These are phyloP conservation scores for Microbotryomycetes sp. DNA, from an alignment of 1,284 basidiomycete genomes.

Conservation along the genomic window DNA sequence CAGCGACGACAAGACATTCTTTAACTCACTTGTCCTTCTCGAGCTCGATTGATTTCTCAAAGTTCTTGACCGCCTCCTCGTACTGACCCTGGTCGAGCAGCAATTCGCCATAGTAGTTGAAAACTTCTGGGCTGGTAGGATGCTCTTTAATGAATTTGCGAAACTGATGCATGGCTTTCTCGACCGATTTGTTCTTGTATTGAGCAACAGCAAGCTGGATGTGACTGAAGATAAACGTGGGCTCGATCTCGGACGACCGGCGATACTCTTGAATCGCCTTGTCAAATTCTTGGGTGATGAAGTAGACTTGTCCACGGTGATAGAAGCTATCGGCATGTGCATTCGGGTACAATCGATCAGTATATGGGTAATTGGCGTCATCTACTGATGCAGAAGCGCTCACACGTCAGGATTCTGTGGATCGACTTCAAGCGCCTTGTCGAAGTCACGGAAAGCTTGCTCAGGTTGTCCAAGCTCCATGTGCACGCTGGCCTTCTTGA, in stretches of 20 bases:
- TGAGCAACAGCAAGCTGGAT: constrained; percentile 96
- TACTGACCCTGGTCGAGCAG: constrained; percentile 87
- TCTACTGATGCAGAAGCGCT: background rate
- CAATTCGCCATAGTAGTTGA: constrained; percentile 75
- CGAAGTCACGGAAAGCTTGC: constrained; percentile 84
- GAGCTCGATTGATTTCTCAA: constrained; percentile 85
- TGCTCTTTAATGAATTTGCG: constrained; percentile 49
- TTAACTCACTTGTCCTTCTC: constrained; percentile 57
- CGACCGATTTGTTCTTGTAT: constrained; percentile 79
- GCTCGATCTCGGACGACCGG: constrained; percentile 76
- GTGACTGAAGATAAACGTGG: constrained; percentile 83
- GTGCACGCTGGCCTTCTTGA: constrained; percentile 94
- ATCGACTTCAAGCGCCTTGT: constrained; percentile 77
- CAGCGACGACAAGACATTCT: background rate
- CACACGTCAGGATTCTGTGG: constrained; percentile 70
- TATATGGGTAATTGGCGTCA: background rate
- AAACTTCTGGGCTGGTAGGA: constrained; percentile 30
- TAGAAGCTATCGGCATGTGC: constrained; percentile 64
- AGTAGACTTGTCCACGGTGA: constrained; percentile 96
- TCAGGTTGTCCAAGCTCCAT: constrained; percentile 81
- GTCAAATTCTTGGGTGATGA: constrained; percentile 87
- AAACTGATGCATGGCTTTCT: constrained; percentile 83
- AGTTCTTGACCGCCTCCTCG: constrained; percentile 88
- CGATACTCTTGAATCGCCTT: constrained; percentile 85
- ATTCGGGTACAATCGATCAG: background rate